Conservation (phyloP, 345 rosid species). For the Salix suchowensis region DNA sequence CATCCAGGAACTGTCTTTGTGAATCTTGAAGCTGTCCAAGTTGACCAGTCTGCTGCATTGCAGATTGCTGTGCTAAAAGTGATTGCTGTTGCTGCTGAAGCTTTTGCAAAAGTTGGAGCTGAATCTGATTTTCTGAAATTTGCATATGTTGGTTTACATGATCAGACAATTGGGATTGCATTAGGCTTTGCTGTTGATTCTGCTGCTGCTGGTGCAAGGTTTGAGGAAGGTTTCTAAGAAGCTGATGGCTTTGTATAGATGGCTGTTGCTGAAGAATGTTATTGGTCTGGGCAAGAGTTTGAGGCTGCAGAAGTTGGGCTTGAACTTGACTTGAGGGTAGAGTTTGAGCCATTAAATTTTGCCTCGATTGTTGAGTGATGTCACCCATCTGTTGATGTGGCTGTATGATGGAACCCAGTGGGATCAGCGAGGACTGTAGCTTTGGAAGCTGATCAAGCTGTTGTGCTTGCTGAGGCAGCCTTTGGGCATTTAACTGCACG, state of each 20-base stretch:
- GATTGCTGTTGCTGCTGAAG: slow-evolving; percentile 65
- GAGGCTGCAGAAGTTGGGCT: slow-evolving; percentile 51
- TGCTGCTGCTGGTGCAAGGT: slow-evolving; percentile 49
- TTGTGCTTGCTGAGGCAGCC: slow-evolving; percentile 44
- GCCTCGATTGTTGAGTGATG: slow-evolving; percentile 43
- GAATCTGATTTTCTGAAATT: slow-evolving; percentile 50
- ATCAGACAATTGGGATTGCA: slow-evolving; percentile 42
- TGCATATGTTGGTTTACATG: slow-evolving; percentile 42
- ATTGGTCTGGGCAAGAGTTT: slow-evolving; percentile 31
- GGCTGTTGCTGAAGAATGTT: slow-evolving; percentile 43
- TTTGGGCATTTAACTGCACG: slow-evolving; percentile 38
- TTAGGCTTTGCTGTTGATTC: slow-evolving; percentile 32
- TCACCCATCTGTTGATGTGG: slow-evolving; percentile 43
- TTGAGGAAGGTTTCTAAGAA: slow-evolving; percentile 45
- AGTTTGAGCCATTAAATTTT: slow-evolving; percentile 39
- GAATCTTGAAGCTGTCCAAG: slow-evolving; percentile 45
- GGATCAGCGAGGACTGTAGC: slow-evolving; percentile 35
- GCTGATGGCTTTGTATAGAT: slow-evolving; percentile 40
- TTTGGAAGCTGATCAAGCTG: slow-evolving; percentile 46
- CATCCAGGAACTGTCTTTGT: slow-evolving; percentile 47
- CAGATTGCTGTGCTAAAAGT: slow-evolving; percentile 42
- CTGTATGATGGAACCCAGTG: slow-evolving; percentile 27
- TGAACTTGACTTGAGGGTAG: slow-evolving; percentile 41
- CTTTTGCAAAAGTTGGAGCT: slow-evolving; percentile 68
- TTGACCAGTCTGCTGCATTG: slow-evolving; percentile 42